A percentile compares a stretch with the other conserved stretches of the same genome.
Conservation (phyloP, 257 asterid species). For the Solanum sparsipilum region DNA sequence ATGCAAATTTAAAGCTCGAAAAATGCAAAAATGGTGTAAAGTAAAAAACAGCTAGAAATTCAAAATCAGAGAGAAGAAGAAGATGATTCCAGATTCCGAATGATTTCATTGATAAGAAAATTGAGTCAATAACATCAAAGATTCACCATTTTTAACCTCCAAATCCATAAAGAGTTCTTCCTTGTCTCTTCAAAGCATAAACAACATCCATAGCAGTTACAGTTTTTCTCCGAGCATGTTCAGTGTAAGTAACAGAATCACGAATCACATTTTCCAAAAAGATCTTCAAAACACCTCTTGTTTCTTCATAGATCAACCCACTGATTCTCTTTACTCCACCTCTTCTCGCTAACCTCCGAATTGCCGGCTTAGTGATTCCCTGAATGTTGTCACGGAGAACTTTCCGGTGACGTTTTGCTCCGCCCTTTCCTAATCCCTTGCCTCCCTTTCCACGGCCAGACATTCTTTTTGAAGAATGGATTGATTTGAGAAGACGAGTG, state of each 20-base stretch:
- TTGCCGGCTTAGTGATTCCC: constrained; percentile 21
- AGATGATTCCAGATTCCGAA: neutral
- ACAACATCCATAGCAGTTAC: constrained; percentile 25
- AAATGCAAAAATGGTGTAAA: no score
- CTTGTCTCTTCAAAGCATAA: constrained; percentile 20
- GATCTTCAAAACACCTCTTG: constrained; percentile 14
- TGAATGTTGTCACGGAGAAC: constrained; percentile 21
- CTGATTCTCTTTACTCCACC: constrained; percentile 24
- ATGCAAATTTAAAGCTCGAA: no score
- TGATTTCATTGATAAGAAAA: no score
- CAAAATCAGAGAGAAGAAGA: neutral
- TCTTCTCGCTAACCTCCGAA: constrained; percentile 18
- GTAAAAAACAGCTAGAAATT: no score
- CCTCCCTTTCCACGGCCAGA: constrained; percentile 30
- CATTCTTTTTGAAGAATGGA: neutral
- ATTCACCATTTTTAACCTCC: constrained; percentile 5
- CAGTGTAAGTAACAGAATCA: constrained; percentile 24
- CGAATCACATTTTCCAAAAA: constrained; percentile 26
- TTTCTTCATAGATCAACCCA: constrained; percentile 20
- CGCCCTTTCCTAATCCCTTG: constrained; percentile 22
- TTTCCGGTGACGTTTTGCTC: constrained; percentile 22
- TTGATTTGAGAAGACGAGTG: neutral
- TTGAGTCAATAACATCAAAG: neutral
- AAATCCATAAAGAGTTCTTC: constrained; percentile 13
- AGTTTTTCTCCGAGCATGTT: constrained; percentile 20